A percentile compares a stretch with the other conserved stretches of the same genome.
These are phyloP conservation scores for Camillea tinctor DNA, from an alignment of 2,329 filamentous ascomycete species.

Conservation along the genomic window DNA sequence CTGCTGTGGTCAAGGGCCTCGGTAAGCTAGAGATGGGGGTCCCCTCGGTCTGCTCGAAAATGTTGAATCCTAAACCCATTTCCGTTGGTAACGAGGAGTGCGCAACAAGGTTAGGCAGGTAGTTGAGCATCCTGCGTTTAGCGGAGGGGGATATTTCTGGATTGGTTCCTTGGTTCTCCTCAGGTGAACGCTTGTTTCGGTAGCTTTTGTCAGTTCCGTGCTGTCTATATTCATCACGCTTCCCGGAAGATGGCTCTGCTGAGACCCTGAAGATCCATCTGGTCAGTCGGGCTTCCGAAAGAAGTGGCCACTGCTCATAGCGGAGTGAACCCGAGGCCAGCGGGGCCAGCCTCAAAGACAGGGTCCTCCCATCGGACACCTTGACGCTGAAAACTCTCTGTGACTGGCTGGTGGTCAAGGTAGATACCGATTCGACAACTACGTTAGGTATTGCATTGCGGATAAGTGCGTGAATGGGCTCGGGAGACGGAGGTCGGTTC, in stretches of 20 bases:
- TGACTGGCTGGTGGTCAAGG: constrained; percentile 37
- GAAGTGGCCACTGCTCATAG: constrained; percentile 44
- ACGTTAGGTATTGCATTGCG: constrained; percentile 32
- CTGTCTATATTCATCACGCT: not conserved
- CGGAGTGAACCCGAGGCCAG: constrained; percentile 45
- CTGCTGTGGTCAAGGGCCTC: constrained; percentile 32
- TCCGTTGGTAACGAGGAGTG: constrained; percentile 33
- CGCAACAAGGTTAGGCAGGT: constrained; percentile 41
- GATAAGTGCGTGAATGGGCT: constrained; percentile 38
- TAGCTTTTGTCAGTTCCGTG: not conserved
- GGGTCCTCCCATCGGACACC: constrained; percentile 39
- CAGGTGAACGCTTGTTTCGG: not conserved
- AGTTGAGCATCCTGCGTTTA: constrained; percentile 26
- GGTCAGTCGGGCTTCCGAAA: constrained; percentile 39
- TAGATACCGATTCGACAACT: constrained; percentile 34
- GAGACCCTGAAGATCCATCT: not conserved
- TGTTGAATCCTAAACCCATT: constrained; percentile 40
- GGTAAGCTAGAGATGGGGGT: constrained; percentile 37
- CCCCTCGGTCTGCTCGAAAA: constrained; percentile 41
- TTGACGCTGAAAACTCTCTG: constrained; percentile 44
- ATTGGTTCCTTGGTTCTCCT: not conserved
- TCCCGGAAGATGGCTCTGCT: constrained; percentile 2
- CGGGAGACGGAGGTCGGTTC: constrained; percentile 31
- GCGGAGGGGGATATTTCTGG: constrained; percentile 8
- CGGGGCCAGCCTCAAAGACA: constrained; percentile 45